Evolutionary conservation across 768 basidiomycete species (phyloP), one percentile per base, ranked within the genome.

Genomic region (Amanita exitialis): DNA sequence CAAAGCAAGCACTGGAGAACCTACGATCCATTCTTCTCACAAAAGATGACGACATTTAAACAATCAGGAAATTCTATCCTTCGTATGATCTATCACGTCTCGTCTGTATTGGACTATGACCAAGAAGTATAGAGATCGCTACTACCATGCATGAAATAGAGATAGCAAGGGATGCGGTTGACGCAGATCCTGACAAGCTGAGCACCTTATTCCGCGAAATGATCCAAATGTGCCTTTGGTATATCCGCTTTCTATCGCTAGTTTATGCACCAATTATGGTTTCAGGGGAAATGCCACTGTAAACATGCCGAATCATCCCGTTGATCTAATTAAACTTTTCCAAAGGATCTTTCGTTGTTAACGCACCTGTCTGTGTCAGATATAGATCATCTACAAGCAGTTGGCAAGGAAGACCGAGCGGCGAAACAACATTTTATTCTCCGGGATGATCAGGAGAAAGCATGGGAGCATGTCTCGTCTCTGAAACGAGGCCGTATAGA

Each of bases 231-330:
- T 88, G 87, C 65, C 74, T 92, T 21, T 92, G 90, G 90, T 83
- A 50, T 49, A 68, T 56, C 2, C 1, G 30, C 6, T 20, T 38
- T n/a, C 23, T 15, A 3, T 30, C 41, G 10, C 27, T 4, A n/a
- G 13, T 18, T 7, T 51, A 30, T 30, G 18, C 20, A 42, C 20
- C 12, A 6, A 15, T 52, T 13, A 16, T 28, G 20, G 18, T 42
- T 54, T 0, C 30, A 94, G 91, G 92, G 94, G 94, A 41, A 97
- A 97, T 62, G 92, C 93, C 12, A 96, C 93, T 21, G 90, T 90
- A 58, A 55, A 72, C n/a, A 10, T 45, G 20, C 27, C 21, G 27
- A 35, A 37, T 25, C 18, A 44, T 20, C 16, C 5, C 5, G 23
- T 38, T 38, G n/a, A 42, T 16, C 5, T 30, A 30, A 16, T 20